A percentile compares a stretch with the other conserved stretches of the same genome.
Evolutionary conservation across 352 stramenopile species (phyloP).

Genomic region (Pythium chondricola): DNA sequence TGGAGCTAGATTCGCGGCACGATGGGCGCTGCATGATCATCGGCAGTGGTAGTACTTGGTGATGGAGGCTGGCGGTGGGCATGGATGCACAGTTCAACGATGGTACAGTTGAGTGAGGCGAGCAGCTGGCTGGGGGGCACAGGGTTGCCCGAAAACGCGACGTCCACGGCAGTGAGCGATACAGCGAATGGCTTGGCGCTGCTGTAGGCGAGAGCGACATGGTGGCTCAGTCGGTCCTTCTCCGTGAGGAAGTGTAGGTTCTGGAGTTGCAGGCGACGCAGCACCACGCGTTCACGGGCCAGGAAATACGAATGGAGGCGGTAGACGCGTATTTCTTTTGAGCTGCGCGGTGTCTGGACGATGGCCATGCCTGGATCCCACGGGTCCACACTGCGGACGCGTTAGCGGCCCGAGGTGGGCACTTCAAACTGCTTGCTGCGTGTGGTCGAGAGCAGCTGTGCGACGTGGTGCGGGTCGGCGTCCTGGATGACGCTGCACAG

Average conservation of each 20-base stretch:
- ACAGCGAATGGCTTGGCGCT: slow-evolving; percentile 40
- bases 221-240: slow-evolving; percentile 52
- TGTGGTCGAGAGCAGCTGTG: slow-evolving; percentile 90
- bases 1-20: slow-evolving; percentile 58
- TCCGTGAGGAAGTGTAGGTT: slow-evolving; percentile 67
- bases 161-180: slow-evolving; percentile 49
- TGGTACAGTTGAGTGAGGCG: slow-evolving; percentile 58
- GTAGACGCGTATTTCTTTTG: slow-evolving; percentile 79
- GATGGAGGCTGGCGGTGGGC: slow-evolving; percentile 7
- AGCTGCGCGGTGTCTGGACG: slow-evolving; percentile 55
- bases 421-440: slow-evolving; percentile 86
- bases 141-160: slow-evolving; percentile 48
- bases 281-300: slow-evolving; percentile 17
- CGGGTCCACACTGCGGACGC: slow-evolving; percentile 46
- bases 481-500: slow-evolving; percentile 88
- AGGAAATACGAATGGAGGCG: slow-evolving; percentile 82
- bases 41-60: not conserved
- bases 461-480: slow-evolving; percentile 84
- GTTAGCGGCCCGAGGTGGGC: slow-evolving; percentile 38
- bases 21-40: too few species aligned
- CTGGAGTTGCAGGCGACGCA: slow-evolving; percentile 40
- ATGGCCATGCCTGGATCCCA: slow-evolving; percentile 62
- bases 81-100: slow-evolving; percentile 76
- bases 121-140: slow-evolving; percentile 72
- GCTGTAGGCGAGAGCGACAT: slow-evolving; percentile 49